Base-by-base conservation (phyloP, 1,139 yeast species). In the Nakaseomyces nivariensis region DNA sequence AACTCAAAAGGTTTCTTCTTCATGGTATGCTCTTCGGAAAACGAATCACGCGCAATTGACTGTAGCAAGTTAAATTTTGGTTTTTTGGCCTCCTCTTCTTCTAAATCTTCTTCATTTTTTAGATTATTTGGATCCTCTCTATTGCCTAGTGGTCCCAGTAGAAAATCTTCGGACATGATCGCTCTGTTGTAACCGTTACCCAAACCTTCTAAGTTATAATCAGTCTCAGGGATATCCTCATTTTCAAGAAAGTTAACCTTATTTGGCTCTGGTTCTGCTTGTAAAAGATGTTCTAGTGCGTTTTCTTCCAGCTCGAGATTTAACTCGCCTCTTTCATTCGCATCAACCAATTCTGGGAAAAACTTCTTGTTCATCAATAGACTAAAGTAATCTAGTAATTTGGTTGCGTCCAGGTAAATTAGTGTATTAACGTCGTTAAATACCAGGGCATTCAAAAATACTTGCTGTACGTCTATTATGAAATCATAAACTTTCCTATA, bases 361-460 rank as follows among this genome's bases (percentile, higher is more conserved):
- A 66, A 59, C 7, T 55, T 52, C 24, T 55, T 51, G 22, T 59
- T 55, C 36, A 63, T 56, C 37, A 63, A 34, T 36, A 53, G 53
- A 44, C 60, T 57, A 46, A 59, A 61, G 50, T 57, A 63, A 27
- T 58, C 60, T 40, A 63, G 54, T 50, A 82, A 67, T 47, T 72
- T 73, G 32, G 63, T 66, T 0, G 86, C 77, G 63, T 81, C 84
- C 56, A 77, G 79, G 57, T 75, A 74, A 46, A 81, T 78, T 37
- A 76, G 68, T 26, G 83, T 73, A 4, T 72, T 72, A 22, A 78
- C 77, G 52, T 77, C 79, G 61, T 80, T 81, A 60, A 77, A 81
- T 4, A 75, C 67, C 54, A 74, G 74, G 1, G 85, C 84, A 62
- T 82, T 82, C 48, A 71, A 61, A 61, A 81, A 81, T 10, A 81